Evolutionary conservation across 2,329 filamentous ascomycete genomes (phyloP).

Genomic region (Purpureocillium takamizusanense): DNA sequence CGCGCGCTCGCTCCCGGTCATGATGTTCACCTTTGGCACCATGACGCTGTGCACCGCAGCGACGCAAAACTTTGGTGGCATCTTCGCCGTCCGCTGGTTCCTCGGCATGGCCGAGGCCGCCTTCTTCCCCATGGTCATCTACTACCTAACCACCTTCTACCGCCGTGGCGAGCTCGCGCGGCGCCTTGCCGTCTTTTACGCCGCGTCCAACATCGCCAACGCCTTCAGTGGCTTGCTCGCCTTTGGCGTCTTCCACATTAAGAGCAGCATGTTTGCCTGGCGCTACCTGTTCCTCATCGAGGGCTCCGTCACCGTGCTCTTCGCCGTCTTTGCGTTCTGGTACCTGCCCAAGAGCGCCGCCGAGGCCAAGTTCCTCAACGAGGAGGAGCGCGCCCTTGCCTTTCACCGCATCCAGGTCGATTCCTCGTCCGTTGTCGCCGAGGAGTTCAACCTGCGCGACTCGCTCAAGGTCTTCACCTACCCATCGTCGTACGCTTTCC

Average conservation of each 20-base stretch:
- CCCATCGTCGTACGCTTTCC: conserved; percentile 38
- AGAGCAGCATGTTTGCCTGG: conserved; percentile 30
- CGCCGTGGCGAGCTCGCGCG: conserved; percentile 35
- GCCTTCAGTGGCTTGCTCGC: conserved; percentile 39
- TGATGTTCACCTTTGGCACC: conserved; percentile 65
- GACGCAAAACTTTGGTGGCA: conserved; percentile 36
- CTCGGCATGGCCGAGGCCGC: conserved; percentile 46
- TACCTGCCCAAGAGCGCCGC: conserved; percentile 59
- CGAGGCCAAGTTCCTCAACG: conserved; percentile 55
- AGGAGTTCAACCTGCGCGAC: conserved; percentile 41
- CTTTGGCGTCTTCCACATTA: conserved; percentile 40
- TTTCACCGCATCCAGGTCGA: conserved; percentile 69
- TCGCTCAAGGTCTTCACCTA: conserved; percentile 41
- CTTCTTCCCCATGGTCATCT: conserved; percentile 45
- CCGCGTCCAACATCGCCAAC: conserved; percentile 64
- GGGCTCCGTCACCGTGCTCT: conserved; percentile 47
- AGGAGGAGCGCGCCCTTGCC: conserved; percentile 59
- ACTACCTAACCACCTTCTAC: conserved; percentile 44
- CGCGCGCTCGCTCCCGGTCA: conserved; percentile 53
- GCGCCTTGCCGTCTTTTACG: conserved; percentile 59
- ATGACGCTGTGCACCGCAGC: conserved; percentile 53
- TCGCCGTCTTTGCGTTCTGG: conserved; percentile 56
- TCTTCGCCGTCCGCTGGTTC: conserved; percentile 40
- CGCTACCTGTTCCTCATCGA: conserved; percentile 47
- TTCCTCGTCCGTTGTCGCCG: conserved; percentile 52